phyloP scores from a whole-genome alignment of 148 eudicot genomes.

The Gaultheria prostrata region DNA sequence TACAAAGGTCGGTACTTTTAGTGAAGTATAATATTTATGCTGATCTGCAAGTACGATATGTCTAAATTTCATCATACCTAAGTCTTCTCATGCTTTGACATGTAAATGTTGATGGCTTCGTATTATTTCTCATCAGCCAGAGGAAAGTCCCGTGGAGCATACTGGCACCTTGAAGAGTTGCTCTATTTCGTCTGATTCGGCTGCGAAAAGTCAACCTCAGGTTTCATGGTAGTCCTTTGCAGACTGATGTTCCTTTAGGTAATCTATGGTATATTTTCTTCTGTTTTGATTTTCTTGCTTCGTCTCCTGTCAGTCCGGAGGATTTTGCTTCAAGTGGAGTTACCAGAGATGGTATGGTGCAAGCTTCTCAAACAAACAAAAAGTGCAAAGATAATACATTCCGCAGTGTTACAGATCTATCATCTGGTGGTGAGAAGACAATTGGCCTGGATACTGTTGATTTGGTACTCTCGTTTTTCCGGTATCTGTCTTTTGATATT shows the following conservation, averaged over 20 bases:
- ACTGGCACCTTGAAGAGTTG: conserved; percentile 34
- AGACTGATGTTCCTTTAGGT: not conserved
- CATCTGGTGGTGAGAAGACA: conserved; percentile 53
- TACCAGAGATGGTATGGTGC: conserved; percentile 25
- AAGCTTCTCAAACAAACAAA: conserved; percentile 32
- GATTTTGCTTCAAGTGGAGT: conserved; percentile 36
- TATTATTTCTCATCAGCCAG: conserved; percentile 30
- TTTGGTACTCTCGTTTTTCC: conserved; percentile 48
- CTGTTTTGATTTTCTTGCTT: conserved; percentile 16
- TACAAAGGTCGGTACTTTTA: conserved; percentile 51
- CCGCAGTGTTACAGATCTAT: conserved; percentile 69
- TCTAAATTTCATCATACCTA: not conserved
- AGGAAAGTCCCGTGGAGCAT: conserved; percentile 33
- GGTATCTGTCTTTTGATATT: not conserved
- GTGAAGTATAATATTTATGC: not conserved
- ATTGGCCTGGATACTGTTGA: conserved; percentile 49
- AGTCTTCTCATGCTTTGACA: not conserved
- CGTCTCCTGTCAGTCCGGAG: conserved; percentile 30
- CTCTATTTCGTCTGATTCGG: conserved; percentile 32
- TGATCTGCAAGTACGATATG: not conserved
- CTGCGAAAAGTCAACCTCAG: conserved; percentile 35
- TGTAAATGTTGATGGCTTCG: not conserved
- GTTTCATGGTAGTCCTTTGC: conserved; percentile 23
- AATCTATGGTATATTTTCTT: not conserved
- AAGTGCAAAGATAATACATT: conserved; percentile 47